Evolutionary conservation across 1,139 yeast species (phyloP), one percentile per base, ranked within the genome.

Genomic region (Yamadazyma triangularis): DNA sequence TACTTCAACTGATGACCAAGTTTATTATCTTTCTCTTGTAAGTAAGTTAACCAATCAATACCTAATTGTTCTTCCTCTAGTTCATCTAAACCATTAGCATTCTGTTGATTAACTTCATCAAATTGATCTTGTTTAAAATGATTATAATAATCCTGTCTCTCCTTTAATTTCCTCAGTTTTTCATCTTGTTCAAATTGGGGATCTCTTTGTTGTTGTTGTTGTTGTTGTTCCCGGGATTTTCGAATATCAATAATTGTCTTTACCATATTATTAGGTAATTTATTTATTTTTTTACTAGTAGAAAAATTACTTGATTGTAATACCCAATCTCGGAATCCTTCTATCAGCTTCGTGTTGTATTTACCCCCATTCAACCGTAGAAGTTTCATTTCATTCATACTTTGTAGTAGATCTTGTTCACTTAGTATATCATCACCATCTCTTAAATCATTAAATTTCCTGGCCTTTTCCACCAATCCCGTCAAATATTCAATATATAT

Each of bases 391-490:
- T 70, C 68, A 19, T 71, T 65, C 60, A 83, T 59, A 0, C 84
- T 82, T 45, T 74, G 73, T 24, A 82, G 60, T 8, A 80, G 59
- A 49, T 84, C 93, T 30, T 71, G 75, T 8, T 79, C 46, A 6
- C 60, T 66, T 6, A 76, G 62, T 10, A 57, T 30, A 18, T 18
- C 6, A 13, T 43, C 36, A 19, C 40, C 38, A 26, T 42, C 45
- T 27, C 50, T 29, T 13, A 34, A 20, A 13, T 34, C 35, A 15
- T 47, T 34, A 23, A 50, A 56, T 34, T 46, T 53, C 15, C 60
- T 44, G 2, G 79, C 56, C 31, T 67, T 70, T 7, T 52, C 37
- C 2, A 74, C 56, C 21, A 83, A 49, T 20, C 73, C 54, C 27
- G 58, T 56, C 23, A 84, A 51, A 48, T 75, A 78, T 27, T 77